Base-by-base conservation (phyloP, 2,329 filamentous ascomycete genomes). In the Dryadomyces sulphureus region DNA sequence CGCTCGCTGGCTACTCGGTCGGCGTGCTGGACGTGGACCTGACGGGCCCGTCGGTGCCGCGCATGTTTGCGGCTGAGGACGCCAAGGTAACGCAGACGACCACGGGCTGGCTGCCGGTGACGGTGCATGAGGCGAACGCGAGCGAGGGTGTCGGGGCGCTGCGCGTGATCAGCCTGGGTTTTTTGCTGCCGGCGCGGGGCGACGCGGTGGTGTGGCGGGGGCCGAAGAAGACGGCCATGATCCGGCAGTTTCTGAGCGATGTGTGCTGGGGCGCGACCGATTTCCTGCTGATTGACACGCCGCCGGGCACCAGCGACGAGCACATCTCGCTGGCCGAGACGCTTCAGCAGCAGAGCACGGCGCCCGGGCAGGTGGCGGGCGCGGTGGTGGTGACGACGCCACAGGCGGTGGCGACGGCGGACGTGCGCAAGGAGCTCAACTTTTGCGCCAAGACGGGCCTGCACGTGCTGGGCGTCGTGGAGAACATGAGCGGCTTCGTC, bases 141-240 rank as follows among this genome's bases (percentile, higher is more conserved):
- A 57, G 62, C 6, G 58, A 61, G 24, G 70, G 69, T 3, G 64
- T 79, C 21, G 84, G 84, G 1, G 68, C 79, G 30, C 69, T 90
- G 9, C 74, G 78, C 50, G 92, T 87, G 61, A 95, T 96, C 84
- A 94, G 87, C 46, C 70, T 98, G 1, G 92, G 89, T 3, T 96
- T 98, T 57, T 73, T 98, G 7, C 73, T 98, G 6, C 79, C 81
- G 4, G 77, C 79, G 50, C 72, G 90, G 55, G 85, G 84, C 51
- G 88, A 95, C 56, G 90, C 92, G 0, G 89, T 98, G 0, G 92
- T 98, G 35, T 98, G 92, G 92, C 78, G 92, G 45, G 92, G 92
- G 0, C 92, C 92, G 2, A 98, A 98, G 66, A 98, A 98, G 68
- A 98, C 92, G 5, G 92, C 92, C 43, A 98, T 98, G 92, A 87